Base-by-base conservation (phyloP, 768 basidiomycete genomes). In the Lentinula aciculospora region DNA sequence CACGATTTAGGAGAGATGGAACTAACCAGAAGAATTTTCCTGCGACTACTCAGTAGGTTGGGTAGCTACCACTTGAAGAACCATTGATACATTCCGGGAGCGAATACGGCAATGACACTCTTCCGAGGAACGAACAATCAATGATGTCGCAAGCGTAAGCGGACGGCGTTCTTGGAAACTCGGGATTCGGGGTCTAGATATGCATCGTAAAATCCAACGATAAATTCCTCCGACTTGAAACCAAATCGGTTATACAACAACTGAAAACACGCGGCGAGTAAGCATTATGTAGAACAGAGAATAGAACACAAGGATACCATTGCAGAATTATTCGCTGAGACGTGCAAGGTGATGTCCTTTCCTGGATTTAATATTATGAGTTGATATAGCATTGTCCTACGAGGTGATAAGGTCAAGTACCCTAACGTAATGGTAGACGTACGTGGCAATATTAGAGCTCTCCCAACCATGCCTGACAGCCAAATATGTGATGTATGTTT, bases 191-290 rank as follows among this genome's bases (percentile, higher is more conserved):
- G 70, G 63, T 86, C 82, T n/a, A 92, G 74, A 67, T 92, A 92
- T 44, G 85, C 78, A 44, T 89, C 86, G 62, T 93, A 93, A 64
- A 93, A 92, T 19, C 87, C 88, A 21, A 81, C 83, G 21, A 92
- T 78, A 59, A 92, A 92, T 65, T 88, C 89, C 70, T 92, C 90
- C 0, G 88, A 87, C 63, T 93, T 92, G 77, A 93, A 92, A 27
- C 91, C 90, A 63, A 93, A 92, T 50, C 83, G 85, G 61, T 93
- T 92, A 71, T 92, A 93, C 17, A 93, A 69, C 3, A 92, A 71
- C 89, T 91, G 53, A 15, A 36, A 34, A 19, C 47, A 31, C 42
- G 19, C 21, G 17, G 13, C 51, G 31, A 39, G 13, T 31, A 9
- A 45, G 32, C 36, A 13, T 9, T 57, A 8, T 19, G 44, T 37